phyloP scores from a whole-genome alignment of 768 basidiomycete species.

The Naganishia randhawae region DNA sequence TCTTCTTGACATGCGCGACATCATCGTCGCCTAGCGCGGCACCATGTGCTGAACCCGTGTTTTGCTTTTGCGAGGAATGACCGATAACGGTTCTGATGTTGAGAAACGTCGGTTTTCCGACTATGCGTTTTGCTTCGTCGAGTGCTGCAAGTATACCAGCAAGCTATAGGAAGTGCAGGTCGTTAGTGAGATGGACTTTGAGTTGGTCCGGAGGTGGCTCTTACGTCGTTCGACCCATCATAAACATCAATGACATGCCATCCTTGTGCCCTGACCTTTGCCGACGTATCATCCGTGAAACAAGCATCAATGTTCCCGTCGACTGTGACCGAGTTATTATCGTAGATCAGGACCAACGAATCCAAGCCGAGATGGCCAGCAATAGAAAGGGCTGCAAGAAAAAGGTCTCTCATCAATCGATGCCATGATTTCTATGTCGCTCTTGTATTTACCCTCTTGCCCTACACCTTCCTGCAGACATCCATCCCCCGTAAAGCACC shows the following conservation, averaged over 20 bases:
- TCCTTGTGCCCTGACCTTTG: slow-evolving; percentile 40
- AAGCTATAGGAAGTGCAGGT: slow-evolving; percentile 31
- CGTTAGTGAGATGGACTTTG: not conserved
- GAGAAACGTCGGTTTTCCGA: slow-evolving; percentile 46
- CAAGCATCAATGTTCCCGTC: slow-evolving; percentile 47
- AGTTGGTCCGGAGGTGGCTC: not conserved
- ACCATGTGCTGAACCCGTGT: slow-evolving; percentile 44
- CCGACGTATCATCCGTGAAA: slow-evolving; percentile 49
- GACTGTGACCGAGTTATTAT: slow-evolving; percentile 47
- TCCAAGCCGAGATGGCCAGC: slow-evolving; percentile 49
- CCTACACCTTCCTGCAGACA: slow-evolving; percentile 51
- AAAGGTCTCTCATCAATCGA: not conserved
- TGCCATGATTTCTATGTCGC: not conserved
- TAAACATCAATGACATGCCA: slow-evolving; percentile 48
- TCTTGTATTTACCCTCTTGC: slow-evolving; percentile 40
- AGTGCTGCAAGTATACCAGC: slow-evolving; percentile 41
- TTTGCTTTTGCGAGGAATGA: slow-evolving; percentile 41
- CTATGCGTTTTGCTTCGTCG: slow-evolving; percentile 41
- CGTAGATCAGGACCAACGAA: slow-evolving; percentile 49
- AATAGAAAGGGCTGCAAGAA: slow-evolving; percentile 40
- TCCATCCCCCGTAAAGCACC: slow-evolving; percentile 49
- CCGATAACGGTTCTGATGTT: slow-evolving; percentile 50
- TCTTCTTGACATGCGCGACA: slow-evolving; percentile 43
- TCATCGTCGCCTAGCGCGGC: slow-evolving; percentile 47
- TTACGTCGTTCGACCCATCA: slow-evolving; percentile 46